These are phyloP conservation scores for Leccinum subrobustum DNA, from an alignment of 1,284 basidiomycete species.

Conservation along the genomic window DNA sequence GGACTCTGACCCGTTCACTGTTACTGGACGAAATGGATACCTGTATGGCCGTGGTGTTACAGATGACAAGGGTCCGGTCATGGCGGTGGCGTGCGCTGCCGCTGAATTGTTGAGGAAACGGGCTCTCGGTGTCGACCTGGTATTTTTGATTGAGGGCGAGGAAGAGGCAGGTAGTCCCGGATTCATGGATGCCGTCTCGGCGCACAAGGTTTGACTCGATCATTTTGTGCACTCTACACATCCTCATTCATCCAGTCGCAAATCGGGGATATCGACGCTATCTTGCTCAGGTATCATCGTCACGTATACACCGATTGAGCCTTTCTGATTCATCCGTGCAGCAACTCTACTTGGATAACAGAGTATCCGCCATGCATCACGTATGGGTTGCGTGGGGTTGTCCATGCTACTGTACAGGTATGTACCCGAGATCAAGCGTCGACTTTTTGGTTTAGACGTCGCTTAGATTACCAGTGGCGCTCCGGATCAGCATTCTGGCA, in stretches of 20 bases:
- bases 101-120: conserved; percentile 74
- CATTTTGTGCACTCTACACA: not conserved
- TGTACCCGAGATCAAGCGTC: conserved; percentile 7
- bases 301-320: not conserved
- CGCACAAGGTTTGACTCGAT: conserved; percentile 59
- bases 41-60: conserved; percentile 92
- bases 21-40: conserved; percentile 88
- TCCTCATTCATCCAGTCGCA: conserved; percentile 46
- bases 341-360: conserved; percentile 97
- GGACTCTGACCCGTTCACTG: conserved; percentile 82
- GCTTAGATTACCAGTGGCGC: conserved; percentile 60
- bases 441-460: not conserved
- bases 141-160: conserved; percentile 94
- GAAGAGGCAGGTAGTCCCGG: conserved; percentile 92
- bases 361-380: conserved; percentile 95
- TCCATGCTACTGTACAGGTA: conserved; percentile 78
- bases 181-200: conserved; percentile 74
- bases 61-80: conserved; percentile 92
- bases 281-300: conserved; percentile 68
- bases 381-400: conserved; percentile 91
- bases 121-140: conserved; percentile 81
- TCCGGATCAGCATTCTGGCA: conserved; percentile 86
- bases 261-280: conserved; percentile 85
- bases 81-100: conserved; percentile 89
- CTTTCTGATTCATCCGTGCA: conserved; percentile 28